A percentile compares a stretch with the other conserved stretches of the same genome.
phyloP scores from a whole-genome alignment of 805 yeast genomes.

The Starmerella roubikii region DNA sequence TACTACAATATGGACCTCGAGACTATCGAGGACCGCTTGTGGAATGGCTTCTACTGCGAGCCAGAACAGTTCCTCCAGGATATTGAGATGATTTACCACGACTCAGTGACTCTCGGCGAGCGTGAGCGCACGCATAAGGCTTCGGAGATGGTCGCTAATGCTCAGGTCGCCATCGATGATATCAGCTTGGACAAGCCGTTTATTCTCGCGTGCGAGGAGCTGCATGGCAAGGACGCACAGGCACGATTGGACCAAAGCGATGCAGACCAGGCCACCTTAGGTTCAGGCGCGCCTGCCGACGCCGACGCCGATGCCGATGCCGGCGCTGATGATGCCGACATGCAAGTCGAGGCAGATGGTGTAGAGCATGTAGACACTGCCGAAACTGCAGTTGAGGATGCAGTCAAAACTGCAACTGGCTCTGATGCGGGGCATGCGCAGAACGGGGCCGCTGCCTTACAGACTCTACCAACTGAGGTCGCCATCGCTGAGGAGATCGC shows the following conservation, averaged over 20 bases:
- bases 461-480: background rate
- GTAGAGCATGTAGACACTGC: background rate
- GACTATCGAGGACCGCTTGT: constrained; percentile 80
- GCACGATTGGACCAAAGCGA: constrained; percentile 17
- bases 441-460: background rate
- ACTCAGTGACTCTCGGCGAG: constrained; percentile 60
- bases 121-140: constrained; percentile 71
- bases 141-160: constrained; percentile 91
- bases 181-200: constrained; percentile 49
- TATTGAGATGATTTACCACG: constrained; percentile 68
- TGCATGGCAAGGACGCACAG: constrained; percentile 26
- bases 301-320: background rate
- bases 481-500: background rate
- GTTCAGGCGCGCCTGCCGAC: background rate
- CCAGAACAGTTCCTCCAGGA: constrained; percentile 83
- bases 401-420: background rate
- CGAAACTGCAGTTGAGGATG: background rate
- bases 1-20: constrained; percentile 87
- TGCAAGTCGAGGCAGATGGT: background rate
- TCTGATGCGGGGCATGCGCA: background rate
- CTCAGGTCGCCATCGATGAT: constrained; percentile 91
- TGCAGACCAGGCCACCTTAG: background rate
- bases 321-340: background rate
- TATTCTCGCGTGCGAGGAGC: constrained; percentile 57
- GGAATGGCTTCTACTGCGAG: constrained; percentile 93